Conservation (phyloP, 1,284 basidiomycete species). For the Trametes sp. region DNA sequence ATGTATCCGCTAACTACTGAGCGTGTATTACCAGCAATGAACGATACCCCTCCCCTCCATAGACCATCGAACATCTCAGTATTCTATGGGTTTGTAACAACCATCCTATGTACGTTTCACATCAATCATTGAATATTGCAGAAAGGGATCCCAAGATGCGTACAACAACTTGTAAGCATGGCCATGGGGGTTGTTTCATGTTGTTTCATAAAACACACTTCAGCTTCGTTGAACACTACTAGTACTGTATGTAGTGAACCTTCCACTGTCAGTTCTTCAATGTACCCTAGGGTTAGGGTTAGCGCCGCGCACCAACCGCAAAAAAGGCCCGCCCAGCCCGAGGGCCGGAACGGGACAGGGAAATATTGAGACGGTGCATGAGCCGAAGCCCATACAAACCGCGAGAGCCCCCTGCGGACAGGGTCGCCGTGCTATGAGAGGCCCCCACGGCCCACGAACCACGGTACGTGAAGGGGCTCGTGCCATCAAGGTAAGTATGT, state of each 20-base stretch:
- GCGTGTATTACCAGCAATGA: slow-evolving; percentile 26
- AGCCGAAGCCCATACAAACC: slow-evolving; percentile 44
- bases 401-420: slow-evolving; percentile 41
- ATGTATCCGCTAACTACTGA: slow-evolving; percentile 31
- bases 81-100: no score
- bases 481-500: slow-evolving; percentile 48
- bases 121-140: no score
- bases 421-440: slow-evolving; percentile 39
- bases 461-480: slow-evolving; percentile 39
- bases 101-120: no score
- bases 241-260: no score
- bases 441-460: slow-evolving; percentile 29
- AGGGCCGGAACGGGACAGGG: slow-evolving; percentile 37
- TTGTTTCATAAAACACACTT: no score
- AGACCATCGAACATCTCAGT: no score
- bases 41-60: slow-evolving; percentile 20
- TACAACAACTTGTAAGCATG: no score
- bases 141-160: no score
- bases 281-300: slow-evolving; percentile 26
- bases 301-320: slow-evolving; percentile 8
- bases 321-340: slow-evolving; percentile 42
- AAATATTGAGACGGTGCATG: slow-evolving; percentile 46
- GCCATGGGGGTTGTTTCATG: no score
- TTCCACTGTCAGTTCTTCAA: no score
- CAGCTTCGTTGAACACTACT: no score